Percentiles rank a stretch among this genome's conserved stretches.
These are phyloP conservation scores for Cylindrotheca fusiformis DNA, from an alignment of 108 stramenopile genomes.

Conservation along the genomic window DNA sequence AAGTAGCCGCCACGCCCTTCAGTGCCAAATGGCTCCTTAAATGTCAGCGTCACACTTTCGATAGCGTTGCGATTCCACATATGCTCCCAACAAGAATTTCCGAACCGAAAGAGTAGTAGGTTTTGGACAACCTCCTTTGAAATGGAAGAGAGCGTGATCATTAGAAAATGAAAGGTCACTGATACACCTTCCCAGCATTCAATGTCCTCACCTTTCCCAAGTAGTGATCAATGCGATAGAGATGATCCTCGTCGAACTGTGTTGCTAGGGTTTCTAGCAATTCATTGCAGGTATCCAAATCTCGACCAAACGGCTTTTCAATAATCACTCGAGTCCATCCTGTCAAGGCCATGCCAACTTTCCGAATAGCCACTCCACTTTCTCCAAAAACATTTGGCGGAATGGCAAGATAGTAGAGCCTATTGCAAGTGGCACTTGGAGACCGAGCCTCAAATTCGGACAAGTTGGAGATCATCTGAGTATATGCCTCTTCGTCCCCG, in stretches of 20 bases:
- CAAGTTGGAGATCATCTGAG: conserved; percentile 40
- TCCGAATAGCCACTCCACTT: conserved; percentile 71
- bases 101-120: conserved; percentile 68
- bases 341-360: conserved; percentile 41
- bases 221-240: conserved; percentile 94
- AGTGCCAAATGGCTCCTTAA: conserved; percentile 83
- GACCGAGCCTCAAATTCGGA: conserved; percentile 16
- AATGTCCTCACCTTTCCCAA: conserved; percentile 41
- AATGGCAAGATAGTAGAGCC: conserved; percentile 95
- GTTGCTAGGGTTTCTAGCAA: conserved; percentile 27
- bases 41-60: conserved; percentile 48
- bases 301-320: conserved; percentile 98
- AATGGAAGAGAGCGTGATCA: neutral
- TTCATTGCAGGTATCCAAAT: conserved; percentile 78
- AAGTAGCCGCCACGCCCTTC: conserved; percentile 97
- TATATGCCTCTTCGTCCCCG: conserved; percentile 77
- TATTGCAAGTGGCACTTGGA: conserved; percentile 26
- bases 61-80: conserved; percentile 67
- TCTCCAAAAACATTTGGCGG: conserved; percentile 94
- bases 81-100: conserved; percentile 74
- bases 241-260: conserved; percentile 62
- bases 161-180: neutral
- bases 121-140: conserved; percentile 80
- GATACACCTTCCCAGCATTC: conserved; percentile 6
- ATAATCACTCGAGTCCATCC: conserved; percentile 87